Evolutionary conservation across 306 rosid species (phyloP), one percentile per base, ranked within the genome.

Genomic region (Alnus rubra): DNA sequence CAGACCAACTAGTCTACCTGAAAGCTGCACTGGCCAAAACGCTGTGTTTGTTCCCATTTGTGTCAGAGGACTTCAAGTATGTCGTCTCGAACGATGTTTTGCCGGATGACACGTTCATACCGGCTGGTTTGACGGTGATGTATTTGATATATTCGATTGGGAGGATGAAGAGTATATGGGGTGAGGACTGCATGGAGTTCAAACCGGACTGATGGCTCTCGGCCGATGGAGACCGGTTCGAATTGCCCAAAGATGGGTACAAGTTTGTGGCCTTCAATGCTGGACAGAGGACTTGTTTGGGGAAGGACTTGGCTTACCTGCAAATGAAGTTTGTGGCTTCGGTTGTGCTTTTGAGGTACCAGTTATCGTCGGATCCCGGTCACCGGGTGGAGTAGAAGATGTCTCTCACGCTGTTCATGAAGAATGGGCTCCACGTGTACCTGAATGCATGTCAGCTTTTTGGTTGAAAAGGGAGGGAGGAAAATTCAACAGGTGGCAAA

Each of bases 261-360:
- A 88, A 82, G 76, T 95, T 95, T n/a, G 91, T 95, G 51, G 98
- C 98, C 35, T 95, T 95, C 33, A 95, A 95, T 31, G 98, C 85
- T 5, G 98, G 98, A 71, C 98, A 97, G 75, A 95, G 98, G 48
- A 95, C 28, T 23, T 23, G 28, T 23, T 23, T 23, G 28, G 28
- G 28, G 28, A 23, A 23, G 28, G 28, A 23, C 83, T 80, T 95
- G 84, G 98, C 98, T 77, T 95, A 95, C 82, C 81, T 95, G 52
- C 98, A 95, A 76, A 95, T 95, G 98, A 92, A 91, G 70, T 95
- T 97, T 0, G 97, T 95, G 53, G 98, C 92, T 0, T 86, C 97
- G 0, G 98, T 97, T 30, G 92, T 95, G 45, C 88, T 95, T 8
- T 78, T 95, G 37, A 93, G 92, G 37, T 92, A 90, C 87, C 96